Evolutionary conservation across 805 yeast species (phyloP).

Genomic region (Cyberlindnera japonica): DNA sequence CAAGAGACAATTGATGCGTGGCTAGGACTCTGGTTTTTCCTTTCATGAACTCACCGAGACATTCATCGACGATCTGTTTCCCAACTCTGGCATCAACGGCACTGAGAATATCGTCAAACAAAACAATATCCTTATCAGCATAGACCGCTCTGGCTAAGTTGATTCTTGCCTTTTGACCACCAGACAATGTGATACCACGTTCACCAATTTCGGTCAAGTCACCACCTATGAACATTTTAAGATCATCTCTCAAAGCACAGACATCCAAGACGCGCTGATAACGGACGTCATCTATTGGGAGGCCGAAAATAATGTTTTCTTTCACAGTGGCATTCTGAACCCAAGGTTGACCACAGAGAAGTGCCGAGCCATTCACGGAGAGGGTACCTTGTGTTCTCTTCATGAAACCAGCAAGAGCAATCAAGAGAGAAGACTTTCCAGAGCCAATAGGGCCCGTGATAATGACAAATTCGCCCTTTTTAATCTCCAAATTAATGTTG

Average conservation of each 20-base stretch:
- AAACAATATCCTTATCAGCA: conserved; percentile 54
- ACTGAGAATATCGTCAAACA: conserved; percentile 68
- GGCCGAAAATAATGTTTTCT: conserved; percentile 65
- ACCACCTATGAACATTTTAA: conserved; percentile 60
- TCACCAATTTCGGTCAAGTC: conserved; percentile 73
- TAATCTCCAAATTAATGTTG: conserved; percentile 30
- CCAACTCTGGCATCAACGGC: conserved; percentile 83
- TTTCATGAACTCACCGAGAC: conserved; percentile 50
- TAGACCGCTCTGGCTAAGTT: conserved; percentile 70
- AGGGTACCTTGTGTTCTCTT: conserved; percentile 47
- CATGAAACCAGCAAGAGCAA: conserved; percentile 68
- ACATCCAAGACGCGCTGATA: conserved; percentile 53
- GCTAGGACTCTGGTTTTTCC: conserved; percentile 64
- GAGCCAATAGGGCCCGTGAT: conserved; percentile 76
- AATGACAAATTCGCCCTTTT: conserved; percentile 63
- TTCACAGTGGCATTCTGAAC: conserved; percentile 68
- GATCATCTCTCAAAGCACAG: conserved; percentile 57
- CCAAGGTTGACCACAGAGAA: conserved; percentile 62
- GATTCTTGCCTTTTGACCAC: conserved; percentile 77
- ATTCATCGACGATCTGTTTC: conserved; percentile 57
- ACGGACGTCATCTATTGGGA: conserved; percentile 41
- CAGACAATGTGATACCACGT: conserved; percentile 70
- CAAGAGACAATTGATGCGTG: conserved; percentile 70
- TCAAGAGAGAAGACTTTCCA: conserved; percentile 69
- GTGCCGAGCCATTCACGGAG: conserved; percentile 42